Base-by-base conservation (phyloP, 2,329 filamentous ascomycete genomes). In the Aureobasidium sp. region DNA sequence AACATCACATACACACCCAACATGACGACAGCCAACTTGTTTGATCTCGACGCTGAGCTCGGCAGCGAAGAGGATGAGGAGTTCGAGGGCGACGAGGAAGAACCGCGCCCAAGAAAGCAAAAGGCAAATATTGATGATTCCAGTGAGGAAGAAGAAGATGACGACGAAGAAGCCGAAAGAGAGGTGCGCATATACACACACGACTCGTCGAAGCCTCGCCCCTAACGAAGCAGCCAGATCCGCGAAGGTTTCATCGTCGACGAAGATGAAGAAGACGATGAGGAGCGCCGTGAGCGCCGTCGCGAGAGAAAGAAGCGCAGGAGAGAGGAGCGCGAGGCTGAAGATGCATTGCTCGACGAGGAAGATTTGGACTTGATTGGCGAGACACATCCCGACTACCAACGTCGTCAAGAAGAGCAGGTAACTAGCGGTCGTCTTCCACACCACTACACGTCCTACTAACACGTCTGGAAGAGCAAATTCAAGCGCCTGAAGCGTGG, bases 401-500 rank as follows among this genome's bases (percentile, higher is more conserved):
- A 88, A 69, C 84, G 85, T 23, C 86, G 86, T 69, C 79, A 85
- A 34, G 79, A 86, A 51, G 77, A 86, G 66, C 86, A 93, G 83
- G 89, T 91, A 83, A 67, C 80, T 68, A 51, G 7, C n/a, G 26
- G 39, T 20, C 13, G n/a, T 27, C 46, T 47, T 23, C 20, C 41
- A 53, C 51, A 32, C 27, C 23, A 48, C 29, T 17, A 9, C 27
- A 9, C 26, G 8, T 13, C 5, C 6, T n/a, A 27, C 61, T 62
- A 52, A 62, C 58, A 55, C 34, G 59, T 62, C 58, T 56, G 63
- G 36, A 66, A 96, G 87, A 87, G 88, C 68, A 95, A 96, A 73
- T 96, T 95, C 81, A 99, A 99, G 77, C 89, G 94, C 44, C 84
- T 99, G 61, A 99, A 97, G 80, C 90, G 91, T 67, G 93, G 94